phyloP scores from a whole-genome alignment of 805 yeast genomes.

The Candida palmyrensis region DNA sequence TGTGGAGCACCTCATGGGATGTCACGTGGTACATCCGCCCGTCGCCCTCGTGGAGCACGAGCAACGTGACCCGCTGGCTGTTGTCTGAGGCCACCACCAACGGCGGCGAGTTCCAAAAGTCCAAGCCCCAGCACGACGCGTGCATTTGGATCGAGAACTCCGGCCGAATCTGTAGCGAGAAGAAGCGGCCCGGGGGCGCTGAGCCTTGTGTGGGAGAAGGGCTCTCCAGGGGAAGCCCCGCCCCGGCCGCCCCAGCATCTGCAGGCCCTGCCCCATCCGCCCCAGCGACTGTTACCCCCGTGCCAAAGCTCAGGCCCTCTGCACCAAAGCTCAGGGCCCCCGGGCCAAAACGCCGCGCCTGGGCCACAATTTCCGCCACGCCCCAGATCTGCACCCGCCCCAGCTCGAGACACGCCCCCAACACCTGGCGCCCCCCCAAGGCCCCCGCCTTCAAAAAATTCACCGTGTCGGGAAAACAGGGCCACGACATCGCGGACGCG shows the following conservation, averaged over 20 bases:
- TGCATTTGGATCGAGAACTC: conserved; percentile 27
- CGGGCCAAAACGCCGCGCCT: conserved; percentile 4
- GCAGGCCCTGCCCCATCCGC: background rate
- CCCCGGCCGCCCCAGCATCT: background rate
- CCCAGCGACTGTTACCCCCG: background rate
- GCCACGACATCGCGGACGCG: conserved; percentile 44
- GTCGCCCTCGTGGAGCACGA: conserved; percentile 25
- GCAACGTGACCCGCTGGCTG: conserved; percentile 39
- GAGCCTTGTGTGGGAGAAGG: background rate
- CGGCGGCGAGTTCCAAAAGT: conserved; percentile 27
- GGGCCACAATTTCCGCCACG: conserved; percentile 18
- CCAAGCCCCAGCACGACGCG: conserved; percentile 62
- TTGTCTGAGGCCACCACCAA: conserved; percentile 52
- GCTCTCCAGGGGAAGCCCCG: background rate
- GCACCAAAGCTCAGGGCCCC: too few relatives aligned
- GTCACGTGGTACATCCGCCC: conserved; percentile 24
- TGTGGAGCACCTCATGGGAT: conserved; percentile 44
- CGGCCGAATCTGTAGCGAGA: conserved; percentile 17
- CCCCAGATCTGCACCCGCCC: conserved; percentile 43
- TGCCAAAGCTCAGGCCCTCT: background rate
- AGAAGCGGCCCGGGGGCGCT: conserved; percentile 9
- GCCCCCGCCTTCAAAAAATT: conserved; percentile 41
- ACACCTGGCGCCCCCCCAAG: conserved; percentile 35
- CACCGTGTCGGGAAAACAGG: conserved; percentile 50
- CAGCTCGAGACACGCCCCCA: conserved; percentile 51